Percentiles rank a stretch among this genome's conserved stretches.
phyloP scores from a whole-genome alignment of 148 eudicot genomes.

The Nepenthes gracilis region DNA sequence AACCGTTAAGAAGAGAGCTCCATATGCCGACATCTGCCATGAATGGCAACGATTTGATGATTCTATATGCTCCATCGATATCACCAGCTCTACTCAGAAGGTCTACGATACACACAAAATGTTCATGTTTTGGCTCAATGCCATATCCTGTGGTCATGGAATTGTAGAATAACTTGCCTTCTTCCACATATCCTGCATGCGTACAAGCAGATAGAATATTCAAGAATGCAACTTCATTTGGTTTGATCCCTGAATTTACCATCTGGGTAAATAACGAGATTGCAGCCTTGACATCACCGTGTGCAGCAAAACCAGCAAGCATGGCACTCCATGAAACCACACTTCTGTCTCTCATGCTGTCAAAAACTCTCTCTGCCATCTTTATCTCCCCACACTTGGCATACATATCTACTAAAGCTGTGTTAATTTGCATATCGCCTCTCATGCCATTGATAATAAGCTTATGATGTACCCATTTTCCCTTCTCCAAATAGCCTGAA shows the following conservation, averaged over 20 bases:
- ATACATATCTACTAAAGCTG: conserved; percentile 47
- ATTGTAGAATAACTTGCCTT: conserved; percentile 33
- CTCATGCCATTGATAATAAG: conserved; percentile 19
- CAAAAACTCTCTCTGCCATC: conserved; percentile 36
- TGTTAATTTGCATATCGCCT: conserved; percentile 32
- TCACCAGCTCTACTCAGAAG: conserved; percentile 54
- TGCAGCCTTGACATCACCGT: conserved; percentile 30
- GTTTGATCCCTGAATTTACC: conserved; percentile 34
- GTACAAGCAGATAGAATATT: conserved; percentile 53
- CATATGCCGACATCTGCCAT: conserved; percentile 33
- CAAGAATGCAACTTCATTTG: conserved; percentile 47
- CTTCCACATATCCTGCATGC: conserved; percentile 43
- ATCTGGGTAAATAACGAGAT: conserved; percentile 32
- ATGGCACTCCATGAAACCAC: conserved; percentile 58
- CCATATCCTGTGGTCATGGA: conserved; percentile 34
- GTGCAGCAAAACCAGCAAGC: conserved; percentile 41
- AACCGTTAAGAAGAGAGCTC: conserved; percentile 51
- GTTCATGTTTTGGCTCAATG: conserved; percentile 31
- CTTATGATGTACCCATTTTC: conserved; percentile 52
- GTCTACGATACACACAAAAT: conserved; percentile 44
- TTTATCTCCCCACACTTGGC: conserved; percentile 50
- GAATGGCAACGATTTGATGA: conserved; percentile 36
- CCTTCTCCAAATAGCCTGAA: conserved; percentile 38
- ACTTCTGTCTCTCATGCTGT: conserved; percentile 30
- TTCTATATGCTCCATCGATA: conserved; percentile 37